Base-by-base conservation (phyloP, 1,139 yeast genomes). In the Saccharomyces hybrid region DNA sequence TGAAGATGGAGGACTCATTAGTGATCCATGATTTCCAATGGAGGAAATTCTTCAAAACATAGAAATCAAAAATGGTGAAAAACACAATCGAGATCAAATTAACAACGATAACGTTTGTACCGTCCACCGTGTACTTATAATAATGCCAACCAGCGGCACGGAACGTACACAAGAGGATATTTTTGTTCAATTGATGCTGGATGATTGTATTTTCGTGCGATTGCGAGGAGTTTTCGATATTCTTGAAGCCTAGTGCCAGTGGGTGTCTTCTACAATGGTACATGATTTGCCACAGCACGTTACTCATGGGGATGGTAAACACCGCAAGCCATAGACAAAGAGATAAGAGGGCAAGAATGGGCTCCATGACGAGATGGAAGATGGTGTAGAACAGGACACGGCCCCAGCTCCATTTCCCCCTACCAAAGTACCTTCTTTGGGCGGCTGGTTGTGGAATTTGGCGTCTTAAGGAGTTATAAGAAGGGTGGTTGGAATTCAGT, bases 61-160 rank as follows among this genome's bases (percentile, higher is more conserved):
- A 90, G 65, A 81, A 89, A 69, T 91, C 97, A 51, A 84, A 71
- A 41, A 95, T 88, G 3, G 93, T 95, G 69, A 90, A 88, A 3
- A 87, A 67, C 11, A 93, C 98, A 25, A 90, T 80, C 23, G 81
- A 78, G 68, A 89, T 78, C 68, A 93, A 75, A 67, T 93, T 95
- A 70, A 93, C 85, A 67, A 95, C 87, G 65, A 93, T 88, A 56
- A 93, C 86, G 69, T 93, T 93, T 5, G 98, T 91, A 57, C 99
- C 99, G 63, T 89, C 98, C 54, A 93, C 86, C 0, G 99, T 93
- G 70, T 88, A 91, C 74, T 93, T 93, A 75, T 91, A 93, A 73
- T 93, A 93, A 68, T 89, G 96, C 68, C 81, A 77, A 0, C 98
- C 98, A 63, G 90, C 83, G 55, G 96, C 89, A 64, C 98, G 81